Evolutionary conservation across 2,329 filamentous ascomycete species (phyloP).

Genomic region (Penicillium nordicum): DNA sequence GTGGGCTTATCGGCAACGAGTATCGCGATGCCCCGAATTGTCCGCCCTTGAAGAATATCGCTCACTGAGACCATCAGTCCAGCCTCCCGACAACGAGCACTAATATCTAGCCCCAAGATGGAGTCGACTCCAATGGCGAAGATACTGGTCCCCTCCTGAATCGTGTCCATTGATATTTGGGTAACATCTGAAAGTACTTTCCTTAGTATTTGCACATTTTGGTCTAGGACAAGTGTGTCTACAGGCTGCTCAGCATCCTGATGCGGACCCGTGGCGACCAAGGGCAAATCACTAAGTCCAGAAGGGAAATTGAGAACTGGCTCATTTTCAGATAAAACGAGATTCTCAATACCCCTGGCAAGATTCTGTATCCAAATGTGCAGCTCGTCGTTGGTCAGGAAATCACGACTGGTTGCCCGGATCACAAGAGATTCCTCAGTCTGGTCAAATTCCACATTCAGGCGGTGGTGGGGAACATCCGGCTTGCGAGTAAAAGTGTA

Average conservation of each 20-base stretch:
- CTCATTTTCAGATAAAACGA: neutral
- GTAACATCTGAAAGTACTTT: neutral
- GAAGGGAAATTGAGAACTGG: neutral
- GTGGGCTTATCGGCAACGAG: neutral
- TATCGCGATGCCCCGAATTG: neutral
- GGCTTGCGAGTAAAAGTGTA: neutral
- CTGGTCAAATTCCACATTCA: constrained; percentile 7
- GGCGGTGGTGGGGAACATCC: neutral
- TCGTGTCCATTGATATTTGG: neutral
- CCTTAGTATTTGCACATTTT: neutral
- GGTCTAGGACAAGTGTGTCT: neutral
- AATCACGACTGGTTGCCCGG: neutral
- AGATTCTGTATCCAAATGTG: neutral
- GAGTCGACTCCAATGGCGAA: neutral
- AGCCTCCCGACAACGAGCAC: neutral
- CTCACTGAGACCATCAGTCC: neutral
- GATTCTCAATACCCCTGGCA: neutral
- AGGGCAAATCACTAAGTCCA: neutral
- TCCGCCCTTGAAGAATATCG: constrained; percentile 5
- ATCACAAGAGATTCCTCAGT: neutral
- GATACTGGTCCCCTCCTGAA: neutral
- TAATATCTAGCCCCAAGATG: constrained; percentile 1
- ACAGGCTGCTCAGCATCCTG: neutral
- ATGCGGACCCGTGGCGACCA: neutral
- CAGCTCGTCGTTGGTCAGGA: neutral